A percentile compares a stretch with the other conserved stretches of the same genome.
phyloP scores from a whole-genome alignment of 2,329 filamentous ascomycete species.

The Aspergillus novofumigatus region DNA sequence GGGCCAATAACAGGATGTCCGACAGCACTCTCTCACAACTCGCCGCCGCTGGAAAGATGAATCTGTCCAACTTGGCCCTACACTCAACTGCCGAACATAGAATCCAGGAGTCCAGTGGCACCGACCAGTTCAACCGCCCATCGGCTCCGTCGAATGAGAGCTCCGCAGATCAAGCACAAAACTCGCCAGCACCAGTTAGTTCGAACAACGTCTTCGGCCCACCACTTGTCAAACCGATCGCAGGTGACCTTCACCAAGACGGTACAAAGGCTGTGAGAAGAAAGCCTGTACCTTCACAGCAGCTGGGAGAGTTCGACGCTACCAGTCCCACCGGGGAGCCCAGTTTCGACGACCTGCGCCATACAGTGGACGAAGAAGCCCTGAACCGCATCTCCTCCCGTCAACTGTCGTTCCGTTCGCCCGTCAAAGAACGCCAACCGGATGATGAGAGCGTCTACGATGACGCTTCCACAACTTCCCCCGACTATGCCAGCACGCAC shows the following conservation, averaged over 20 bases:
- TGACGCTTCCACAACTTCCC: slow-evolving; percentile 59
- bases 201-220: slow-evolving; percentile 5
- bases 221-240: slow-evolving; percentile 6
- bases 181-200: neutral
- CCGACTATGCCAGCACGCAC: slow-evolving; percentile 73
- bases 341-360: slow-evolving; percentile 38
- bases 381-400: slow-evolving; percentile 46
- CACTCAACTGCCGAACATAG: slow-evolving; percentile 38
- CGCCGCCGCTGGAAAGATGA: slow-evolving; percentile 58
- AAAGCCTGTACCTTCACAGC: slow-evolving; percentile 50
- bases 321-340: slow-evolving; percentile 25
- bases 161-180: slow-evolving; percentile 26
- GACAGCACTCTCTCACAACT: slow-evolving; percentile 76
- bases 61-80: slow-evolving; percentile 33
- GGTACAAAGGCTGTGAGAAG: slow-evolving; percentile 46
- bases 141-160: neutral
- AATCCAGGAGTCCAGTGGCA: slow-evolving; percentile 27
- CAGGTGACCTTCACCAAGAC: slow-evolving; percentile 26
- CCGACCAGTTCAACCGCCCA: neutral
- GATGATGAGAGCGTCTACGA: slow-evolving; percentile 53
- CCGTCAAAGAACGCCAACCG: slow-evolving; percentile 19
- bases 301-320: slow-evolving; percentile 12
- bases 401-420: slow-evolving; percentile 22
- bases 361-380: slow-evolving; percentile 46
- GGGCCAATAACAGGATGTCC: slow-evolving; percentile 80